Percentiles rank a stretch among this genome's conserved stretches.
These are phyloP conservation scores for Solanum ossicruentum DNA, from an alignment of 257 asterid species.

Conservation along the genomic window DNA sequence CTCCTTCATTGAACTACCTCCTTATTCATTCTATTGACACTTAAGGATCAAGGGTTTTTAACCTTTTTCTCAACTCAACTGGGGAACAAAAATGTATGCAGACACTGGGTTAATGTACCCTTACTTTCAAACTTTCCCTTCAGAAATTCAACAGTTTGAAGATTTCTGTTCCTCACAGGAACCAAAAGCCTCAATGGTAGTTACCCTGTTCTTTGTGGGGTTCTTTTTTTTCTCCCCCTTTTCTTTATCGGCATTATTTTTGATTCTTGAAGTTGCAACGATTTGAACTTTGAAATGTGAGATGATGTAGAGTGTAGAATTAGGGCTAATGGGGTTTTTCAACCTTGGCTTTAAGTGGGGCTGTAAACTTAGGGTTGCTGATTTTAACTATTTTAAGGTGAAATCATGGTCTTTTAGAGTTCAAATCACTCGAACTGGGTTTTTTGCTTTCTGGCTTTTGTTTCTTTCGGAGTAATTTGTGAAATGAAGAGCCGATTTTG, in stretches of 20 bases:
- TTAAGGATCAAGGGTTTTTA: not conserved
- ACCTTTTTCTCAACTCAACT: not conserved
- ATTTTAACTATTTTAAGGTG: not conserved
- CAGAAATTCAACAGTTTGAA: conserved; percentile 47
- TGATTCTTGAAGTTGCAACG: not conserved
- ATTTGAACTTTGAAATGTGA: conserved; percentile 3
- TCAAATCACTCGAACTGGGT: not conserved
- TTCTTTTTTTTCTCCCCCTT: not conserved
- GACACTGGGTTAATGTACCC: conserved; percentile 56
- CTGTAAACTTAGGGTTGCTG: not conserved
- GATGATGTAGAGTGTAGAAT: not conserved
- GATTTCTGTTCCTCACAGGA: conserved; percentile 41
- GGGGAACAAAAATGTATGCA: conserved; percentile 47
- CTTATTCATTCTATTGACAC: conserved; percentile 6
- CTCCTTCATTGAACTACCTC: conserved; percentile 14
- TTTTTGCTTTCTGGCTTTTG: not conserved
- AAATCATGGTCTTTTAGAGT: not conserved
- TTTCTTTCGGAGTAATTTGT: not conserved
- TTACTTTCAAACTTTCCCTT: conserved; percentile 48
- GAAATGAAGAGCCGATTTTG: not conserved
- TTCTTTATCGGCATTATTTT: not conserved
- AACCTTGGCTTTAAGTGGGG: not conserved
- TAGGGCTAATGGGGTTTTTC: not conserved
- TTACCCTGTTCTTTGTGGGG: not conserved
- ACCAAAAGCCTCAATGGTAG: conserved; percentile 49